These are phyloP conservation scores for Vanrija humicola DNA, from an alignment of 1,284 basidiomycete genomes.

Conservation along the genomic window DNA sequence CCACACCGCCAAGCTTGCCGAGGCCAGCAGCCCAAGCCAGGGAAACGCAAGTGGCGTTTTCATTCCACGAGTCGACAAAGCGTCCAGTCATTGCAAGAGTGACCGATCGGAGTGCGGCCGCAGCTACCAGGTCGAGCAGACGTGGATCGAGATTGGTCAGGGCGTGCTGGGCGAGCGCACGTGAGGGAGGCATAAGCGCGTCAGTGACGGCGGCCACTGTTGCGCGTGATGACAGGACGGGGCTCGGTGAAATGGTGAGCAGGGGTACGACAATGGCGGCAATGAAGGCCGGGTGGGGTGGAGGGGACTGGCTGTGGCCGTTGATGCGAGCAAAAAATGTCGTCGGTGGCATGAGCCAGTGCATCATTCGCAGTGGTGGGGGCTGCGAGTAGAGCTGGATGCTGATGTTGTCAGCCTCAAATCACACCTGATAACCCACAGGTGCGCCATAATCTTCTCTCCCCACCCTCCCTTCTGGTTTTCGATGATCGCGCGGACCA, in stretches of 20 bases:
- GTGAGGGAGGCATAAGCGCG: slow-evolving; percentile 14
- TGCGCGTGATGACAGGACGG: slow-evolving; percentile 2
- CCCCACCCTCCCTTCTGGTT: slow-evolving; percentile 31
- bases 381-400: slow-evolving; percentile 26
- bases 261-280: slow-evolving; percentile 30
- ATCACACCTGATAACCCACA: slow-evolving; percentile 25
- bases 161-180: slow-evolving; percentile 19
- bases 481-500: slow-evolving; percentile 29
- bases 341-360: slow-evolving; percentile 22
- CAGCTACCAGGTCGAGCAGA: slow-evolving; percentile 36
- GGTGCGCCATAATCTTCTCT: slow-evolving; percentile 37
- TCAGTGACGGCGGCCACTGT: slow-evolving; percentile 4
- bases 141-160: slow-evolving; percentile 29
- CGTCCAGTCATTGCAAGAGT: slow-evolving; percentile 24
- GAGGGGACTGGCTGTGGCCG: slow-evolving; percentile 11
- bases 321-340: slow-evolving; percentile 25
- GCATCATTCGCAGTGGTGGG: slow-evolving; percentile 10
- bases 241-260: slow-evolving; percentile 15
- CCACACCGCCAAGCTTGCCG: slow-evolving; percentile 30
- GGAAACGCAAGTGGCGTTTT: slow-evolving; percentile 18
- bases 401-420: slow-evolving; percentile 9
- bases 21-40: slow-evolving; percentile 32
- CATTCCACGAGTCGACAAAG: slow-evolving; percentile 40
- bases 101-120: slow-evolving; percentile 24
- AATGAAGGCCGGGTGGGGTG: slow-evolving; percentile 34